phyloP scores from a whole-genome alignment of 2,329 filamentous ascomycete species.

The Diaporthe eres region DNA sequence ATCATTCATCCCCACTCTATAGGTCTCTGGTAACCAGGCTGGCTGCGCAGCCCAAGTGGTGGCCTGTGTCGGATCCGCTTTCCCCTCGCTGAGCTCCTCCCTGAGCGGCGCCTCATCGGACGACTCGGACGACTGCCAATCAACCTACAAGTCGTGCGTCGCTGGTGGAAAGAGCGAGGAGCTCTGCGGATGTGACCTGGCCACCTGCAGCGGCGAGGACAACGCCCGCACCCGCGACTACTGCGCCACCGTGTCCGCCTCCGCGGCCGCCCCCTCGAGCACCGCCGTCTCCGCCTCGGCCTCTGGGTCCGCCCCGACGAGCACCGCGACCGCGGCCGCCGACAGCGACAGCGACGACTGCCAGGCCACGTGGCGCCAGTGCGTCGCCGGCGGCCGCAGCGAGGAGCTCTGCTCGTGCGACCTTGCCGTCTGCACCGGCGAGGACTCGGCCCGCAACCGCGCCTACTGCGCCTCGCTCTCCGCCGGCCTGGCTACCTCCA shows the following conservation, averaged over 20 bases:
- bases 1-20: background rate
- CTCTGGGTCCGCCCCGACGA: background rate
- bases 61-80: constrained; percentile 15
- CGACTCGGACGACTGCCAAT: constrained; percentile 4
- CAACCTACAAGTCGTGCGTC: constrained; percentile 1
- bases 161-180: constrained; percentile 13
- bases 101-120: background rate
- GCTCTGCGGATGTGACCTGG: constrained; percentile 29
- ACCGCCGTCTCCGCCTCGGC: background rate
- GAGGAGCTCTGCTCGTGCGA: constrained; percentile 15
- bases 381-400: background rate
- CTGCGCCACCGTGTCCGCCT: background rate
- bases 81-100: background rate
- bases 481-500: constrained; percentile 8
- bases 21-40: constrained; percentile 26
- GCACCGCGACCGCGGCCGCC: background rate
- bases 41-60: constrained; percentile 15
- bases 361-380: constrained; percentile 21
- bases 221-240: background rate
- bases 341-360: background rate
- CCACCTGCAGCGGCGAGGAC: constrained; percentile 23
- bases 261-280: background rate
- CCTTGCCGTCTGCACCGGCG: constrained; percentile 23
- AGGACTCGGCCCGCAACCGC: constrained; percentile 11
- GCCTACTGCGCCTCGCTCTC: constrained; percentile 13